Percentiles rank a stretch among this genome's conserved stretches.
Conservation (phyloP, 768 basidiomycete genomes). For the Kwoniella bestiolae region DNA sequence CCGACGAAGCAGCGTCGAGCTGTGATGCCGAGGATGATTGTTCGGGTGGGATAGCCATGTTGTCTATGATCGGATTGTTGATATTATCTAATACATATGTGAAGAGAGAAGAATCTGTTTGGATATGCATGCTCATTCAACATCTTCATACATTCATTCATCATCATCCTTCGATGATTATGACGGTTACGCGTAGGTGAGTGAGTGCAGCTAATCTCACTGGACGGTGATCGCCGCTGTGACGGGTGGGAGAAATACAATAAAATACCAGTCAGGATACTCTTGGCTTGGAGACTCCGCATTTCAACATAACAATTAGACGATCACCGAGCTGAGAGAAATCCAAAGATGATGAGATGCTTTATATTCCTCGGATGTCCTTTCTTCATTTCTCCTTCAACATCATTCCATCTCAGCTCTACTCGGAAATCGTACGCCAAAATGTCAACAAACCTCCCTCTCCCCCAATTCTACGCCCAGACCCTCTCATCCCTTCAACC, state of each 20-base stretch:
- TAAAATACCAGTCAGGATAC: background rate
- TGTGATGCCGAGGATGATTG: slow-evolving; percentile 25
- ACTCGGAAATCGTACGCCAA: too few species aligned
- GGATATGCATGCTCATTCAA: too few species aligned
- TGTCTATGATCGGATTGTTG: background rate
- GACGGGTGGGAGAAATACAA: background rate
- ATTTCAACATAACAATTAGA: background rate
- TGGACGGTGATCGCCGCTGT: background rate
- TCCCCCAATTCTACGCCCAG: slow-evolving; percentile 49
- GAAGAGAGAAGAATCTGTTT: too few species aligned
- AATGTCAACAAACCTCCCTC: slow-evolving; percentile 42
- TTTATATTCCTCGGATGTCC: background rate
- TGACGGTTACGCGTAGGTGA: background rate
- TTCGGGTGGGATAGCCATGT: slow-evolving; percentile 28
- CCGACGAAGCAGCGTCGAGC: slow-evolving; percentile 66
- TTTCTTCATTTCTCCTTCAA: background rate
- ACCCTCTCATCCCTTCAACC: slow-evolving; percentile 45
- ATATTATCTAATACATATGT: too few species aligned
- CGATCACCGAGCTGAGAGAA: background rate
- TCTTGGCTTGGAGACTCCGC: background rate
- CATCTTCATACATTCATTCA: background rate
- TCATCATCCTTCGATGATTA: background rate
- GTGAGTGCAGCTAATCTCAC: background rate
- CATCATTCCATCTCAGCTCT: too few species aligned
- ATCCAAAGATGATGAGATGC: too few species aligned